Conservation (phyloP, 768 basidiomycete genomes). For the Clavulina sp. region DNA sequence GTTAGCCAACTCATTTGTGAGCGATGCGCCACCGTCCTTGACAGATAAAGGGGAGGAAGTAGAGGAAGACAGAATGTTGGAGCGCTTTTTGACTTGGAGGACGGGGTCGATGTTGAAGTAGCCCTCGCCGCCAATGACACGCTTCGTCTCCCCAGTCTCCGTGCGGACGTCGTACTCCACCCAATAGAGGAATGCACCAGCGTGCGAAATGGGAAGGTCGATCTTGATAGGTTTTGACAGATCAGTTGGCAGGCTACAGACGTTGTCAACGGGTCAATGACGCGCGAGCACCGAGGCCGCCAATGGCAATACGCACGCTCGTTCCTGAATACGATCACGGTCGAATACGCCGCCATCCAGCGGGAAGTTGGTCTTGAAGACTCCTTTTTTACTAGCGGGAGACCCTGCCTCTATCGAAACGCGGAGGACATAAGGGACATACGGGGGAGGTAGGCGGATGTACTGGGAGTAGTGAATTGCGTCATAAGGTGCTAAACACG, state of each 20-base stretch:
- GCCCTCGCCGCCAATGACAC: constrained; percentile 69
- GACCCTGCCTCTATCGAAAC: constrained; percentile 87
- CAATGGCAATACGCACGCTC: constrained; percentile 38
- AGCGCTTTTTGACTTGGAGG: constrained; percentile 54
- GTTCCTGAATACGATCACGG: constrained; percentile 52
- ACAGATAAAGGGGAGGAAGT: constrained; percentile 14
- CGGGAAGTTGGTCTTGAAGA: constrained; percentile 94
- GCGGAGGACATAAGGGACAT: constrained; percentile 74
- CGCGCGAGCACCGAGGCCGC: not conserved
- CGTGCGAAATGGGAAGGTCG: constrained; percentile 89
- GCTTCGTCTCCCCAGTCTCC: constrained; percentile 33
- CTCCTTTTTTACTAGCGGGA: constrained; percentile 72
- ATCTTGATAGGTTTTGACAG: constrained; percentile 85
- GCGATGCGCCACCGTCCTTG: constrained; percentile 27
- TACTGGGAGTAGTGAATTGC: constrained; percentile 37
- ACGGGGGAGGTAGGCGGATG: constrained; percentile 85
- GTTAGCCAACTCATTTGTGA: constrained; percentile 37
- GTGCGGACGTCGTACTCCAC: constrained; percentile 56
- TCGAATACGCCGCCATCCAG: constrained; percentile 78
- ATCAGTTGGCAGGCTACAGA: constrained; percentile 56
- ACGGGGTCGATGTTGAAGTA: constrained; percentile 96
- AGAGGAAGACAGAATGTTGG: constrained; percentile 43
- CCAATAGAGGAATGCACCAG: constrained; percentile 92
- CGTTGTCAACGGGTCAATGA: not conserved
- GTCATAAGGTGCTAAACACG: constrained; percentile 10